Conservation (phyloP, 202 grass and related monocot species). For the Tripidium arundinaceum region DNA sequence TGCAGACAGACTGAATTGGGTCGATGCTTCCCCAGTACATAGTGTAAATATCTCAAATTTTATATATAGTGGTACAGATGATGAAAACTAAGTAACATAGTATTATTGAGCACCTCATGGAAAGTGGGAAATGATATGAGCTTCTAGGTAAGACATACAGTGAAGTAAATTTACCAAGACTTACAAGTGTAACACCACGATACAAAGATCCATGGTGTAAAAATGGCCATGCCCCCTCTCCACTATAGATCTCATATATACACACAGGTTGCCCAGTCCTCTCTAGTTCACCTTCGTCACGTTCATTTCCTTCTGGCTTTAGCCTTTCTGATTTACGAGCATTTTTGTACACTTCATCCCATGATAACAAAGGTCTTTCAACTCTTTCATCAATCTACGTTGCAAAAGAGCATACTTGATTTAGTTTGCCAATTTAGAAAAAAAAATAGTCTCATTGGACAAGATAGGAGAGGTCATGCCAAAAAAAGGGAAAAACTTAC, state of each 20-base stretch:
- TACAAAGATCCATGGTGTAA: slow-evolving; percentile 94
- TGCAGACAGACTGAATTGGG: background rate
- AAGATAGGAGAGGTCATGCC: slow-evolving; percentile 17
- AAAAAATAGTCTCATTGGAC: background rate
- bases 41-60: background rate
- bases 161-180: slow-evolving; percentile 33
- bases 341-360: slow-evolving; percentile 90
- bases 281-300: slow-evolving; percentile 93
- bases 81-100: slow-evolving; percentile 3
- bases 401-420: slow-evolving; percentile 17
- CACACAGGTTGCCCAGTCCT: slow-evolving; percentile 81
- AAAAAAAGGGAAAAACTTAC: slow-evolving; percentile 39
- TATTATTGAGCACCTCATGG: background rate
- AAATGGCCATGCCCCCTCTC: slow-evolving; percentile 79
- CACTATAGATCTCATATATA: slow-evolving; percentile 91
- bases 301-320: slow-evolving; percentile 72
- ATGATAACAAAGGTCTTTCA: slow-evolving; percentile 72
- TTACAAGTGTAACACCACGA: slow-evolving; percentile 86
- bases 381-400: slow-evolving; percentile 88
- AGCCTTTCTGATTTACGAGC: slow-evolving; percentile 81
- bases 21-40: background rate
- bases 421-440: slow-evolving; percentile 4
- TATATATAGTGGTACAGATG: background rate
- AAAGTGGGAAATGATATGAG: slow-evolving; percentile 8
- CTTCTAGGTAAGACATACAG: background rate